A percentile compares a stretch with the other conserved stretches of the same genome.
Evolutionary conservation across 2,329 filamentous ascomycete genomes (phyloP).

Genomic region (Berkeleyomyces rouxiae): DNA sequence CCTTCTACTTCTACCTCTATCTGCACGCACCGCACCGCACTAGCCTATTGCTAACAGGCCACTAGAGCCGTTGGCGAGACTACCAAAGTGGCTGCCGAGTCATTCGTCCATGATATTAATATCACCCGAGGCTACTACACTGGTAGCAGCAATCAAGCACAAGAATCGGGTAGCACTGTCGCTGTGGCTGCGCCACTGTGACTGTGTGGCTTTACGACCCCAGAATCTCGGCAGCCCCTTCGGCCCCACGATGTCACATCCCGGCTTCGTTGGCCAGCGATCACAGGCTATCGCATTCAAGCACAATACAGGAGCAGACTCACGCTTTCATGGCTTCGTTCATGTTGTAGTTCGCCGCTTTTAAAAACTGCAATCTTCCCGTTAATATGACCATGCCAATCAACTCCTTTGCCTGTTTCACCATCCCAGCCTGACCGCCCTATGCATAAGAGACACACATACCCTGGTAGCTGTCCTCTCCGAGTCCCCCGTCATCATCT

Average conservation of each 20-base stretch:
- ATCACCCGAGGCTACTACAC: too few relatives aligned
- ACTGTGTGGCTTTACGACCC: too few relatives aligned
- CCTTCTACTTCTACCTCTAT: background rate
- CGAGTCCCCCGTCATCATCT: constrained; percentile 26
- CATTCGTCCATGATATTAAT: background rate
- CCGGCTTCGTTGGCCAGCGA: too few relatives aligned
- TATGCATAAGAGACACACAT: constrained; percentile 17
- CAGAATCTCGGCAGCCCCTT: too few relatives aligned
- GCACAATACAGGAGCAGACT: constrained; percentile 22
- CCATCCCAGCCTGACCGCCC: background rate
- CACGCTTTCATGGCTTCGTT: constrained; percentile 40
- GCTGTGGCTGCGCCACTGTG: too few relatives aligned
- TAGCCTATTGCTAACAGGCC: background rate
- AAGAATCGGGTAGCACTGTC: too few relatives aligned
- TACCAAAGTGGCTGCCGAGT: background rate
- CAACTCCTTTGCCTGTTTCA: background rate
- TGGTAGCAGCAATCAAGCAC: too few relatives aligned
- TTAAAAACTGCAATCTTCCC: constrained; percentile 1
- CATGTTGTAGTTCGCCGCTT: constrained; percentile 29
- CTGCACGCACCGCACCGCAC: too few relatives aligned
- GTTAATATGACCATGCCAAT: background rate
- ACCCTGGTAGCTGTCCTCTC: constrained; percentile 30
- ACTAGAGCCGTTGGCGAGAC: background rate
- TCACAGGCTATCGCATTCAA: too few relatives aligned
- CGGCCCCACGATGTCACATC: too few relatives aligned